Evolutionary conservation across 495 filamentous ascomycete species (phyloP), one percentile per base, ranked within the genome.

Genomic region (Penicillium fimorum): DNA sequence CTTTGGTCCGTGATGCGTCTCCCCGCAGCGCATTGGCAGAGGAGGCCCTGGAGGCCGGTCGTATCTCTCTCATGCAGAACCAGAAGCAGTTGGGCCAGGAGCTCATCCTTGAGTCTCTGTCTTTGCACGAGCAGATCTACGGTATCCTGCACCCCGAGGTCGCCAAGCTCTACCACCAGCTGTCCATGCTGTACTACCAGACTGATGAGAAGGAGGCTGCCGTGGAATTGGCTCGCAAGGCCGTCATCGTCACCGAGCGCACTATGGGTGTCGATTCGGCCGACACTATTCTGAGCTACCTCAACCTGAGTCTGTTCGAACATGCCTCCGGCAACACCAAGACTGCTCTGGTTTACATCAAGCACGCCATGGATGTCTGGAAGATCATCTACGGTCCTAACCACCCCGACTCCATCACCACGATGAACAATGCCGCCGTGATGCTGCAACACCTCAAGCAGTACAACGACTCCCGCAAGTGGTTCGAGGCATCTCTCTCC

Each of bases 41-140:
- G 70, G 95, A 99, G 69, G 92, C 95, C 25, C 76, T 97, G 50
- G 95, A 97, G 72, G 95, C 91, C 47, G 95, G 94, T 18, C 88
- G 92, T 37, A 92, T 97, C 64, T 96, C 92, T 38, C 86, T 99
- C 65, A 85, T 90, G 70, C 92, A 97, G 68, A 87, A 91, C 67
- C 89, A 97, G 75, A 92, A 92, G 76, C 93, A 96, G 70, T 82
- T 97, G 46, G 95, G 95, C 49, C 93, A 96, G 75, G 94, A 97
- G 70, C 84, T 99, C 48, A 83, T 99, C 37, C 78, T 97, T 44
- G 95, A 99, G 70, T 96, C 92, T 20, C 79, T 99, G 57, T 96
- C 94, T 45, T 80, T 99, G 30, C 91, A 99, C 65, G 95, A 99
- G 75, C 95, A 99, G 73, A 97, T 99, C 65, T 99, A 99, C 65